phyloP scores from a whole-genome alignment of 352 stramenopile species.

The Pythium myriotylum region DNA sequence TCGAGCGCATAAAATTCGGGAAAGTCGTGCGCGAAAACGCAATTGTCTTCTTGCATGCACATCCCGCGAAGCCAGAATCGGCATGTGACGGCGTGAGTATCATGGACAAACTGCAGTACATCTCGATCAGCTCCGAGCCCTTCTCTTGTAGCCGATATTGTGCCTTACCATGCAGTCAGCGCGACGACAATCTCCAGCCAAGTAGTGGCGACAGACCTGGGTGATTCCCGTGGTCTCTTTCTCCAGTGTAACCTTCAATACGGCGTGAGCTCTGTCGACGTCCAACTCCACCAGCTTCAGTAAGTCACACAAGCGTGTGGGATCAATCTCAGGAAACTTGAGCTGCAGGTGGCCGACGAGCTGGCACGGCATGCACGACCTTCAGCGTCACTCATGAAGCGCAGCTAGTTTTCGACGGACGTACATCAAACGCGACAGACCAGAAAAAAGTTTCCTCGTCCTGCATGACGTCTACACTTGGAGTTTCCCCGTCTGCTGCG shows the following conservation, averaged over 20 bases:
- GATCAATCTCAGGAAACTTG: conserved; percentile 82
- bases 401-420: conserved; percentile 1
- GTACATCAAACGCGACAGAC: conserved; percentile 84
- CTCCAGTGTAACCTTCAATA: conserved; percentile 78
- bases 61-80: conserved; percentile 84
- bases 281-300: conserved; percentile 75
- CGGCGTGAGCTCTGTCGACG: conserved; percentile 70
- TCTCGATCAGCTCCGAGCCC: background rate
- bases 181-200: conserved; percentile 79
- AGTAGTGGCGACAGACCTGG: conserved; percentile 84
- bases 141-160: background rate
- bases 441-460: conserved; percentile 87
- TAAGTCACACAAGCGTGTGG: conserved; percentile 71
- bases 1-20: conserved; percentile 73
- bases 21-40: conserved; percentile 85
- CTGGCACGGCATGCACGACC: conserved; percentile 29
- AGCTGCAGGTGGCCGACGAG: conserved; percentile 80
- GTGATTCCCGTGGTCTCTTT: conserved; percentile 63
- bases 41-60: conserved; percentile 78
- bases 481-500: conserved; percentile 13
- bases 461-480: conserved; percentile 44
- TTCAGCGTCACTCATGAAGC: background rate
- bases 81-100: conserved; percentile 83
- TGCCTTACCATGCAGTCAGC: conserved; percentile 81
- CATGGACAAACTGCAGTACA: conserved; percentile 74